Base-by-base conservation (phyloP, 2,329 filamentous ascomycete genomes). In the Ceratocystis harringtonii region DNA sequence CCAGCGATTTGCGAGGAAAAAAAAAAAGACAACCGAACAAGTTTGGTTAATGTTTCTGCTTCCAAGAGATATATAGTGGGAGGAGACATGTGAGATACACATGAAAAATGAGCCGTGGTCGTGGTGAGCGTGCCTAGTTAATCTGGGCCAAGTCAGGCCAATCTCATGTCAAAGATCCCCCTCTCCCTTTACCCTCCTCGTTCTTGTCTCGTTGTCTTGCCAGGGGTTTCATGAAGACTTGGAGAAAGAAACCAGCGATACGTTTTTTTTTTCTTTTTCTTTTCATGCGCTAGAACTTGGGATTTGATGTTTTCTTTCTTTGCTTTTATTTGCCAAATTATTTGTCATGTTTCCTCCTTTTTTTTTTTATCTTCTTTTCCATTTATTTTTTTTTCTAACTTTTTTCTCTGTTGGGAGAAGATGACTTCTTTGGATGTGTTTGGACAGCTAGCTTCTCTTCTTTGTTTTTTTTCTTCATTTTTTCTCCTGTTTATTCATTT, bases 161-260 rank as follows among this genome's bases (percentile, higher is more conserved):
- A 12, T 41, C 10, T 41, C 36, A 41, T 12, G 36, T 41, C 36
- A 12, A 41, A 3, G 36, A 10, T 2, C 8, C 2, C 32, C 36
- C 36, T 36, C 36, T 36, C 8, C 36, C 36, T 12, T 41, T 12
- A 41, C 36, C 36, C 32, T 36, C 32, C 7, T 12, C 10, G 10
- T 41, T 41, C 36, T 41, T 41, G 36, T 41, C 10, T 12, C 8
- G 36, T 41, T 41, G 10, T 41, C 8, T 41, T 41, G 36, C 8
- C 3, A 12, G 36, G 36, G 36, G 3, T 41, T 41, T 41, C 3
- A 10, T 41, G 36, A 41, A 19, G 43, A 30, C 17, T 19, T 32
- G 57, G 57, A 41, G 30, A 41, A 28, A 61, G 60, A 22, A 28
- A 64, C 70, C 65, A 61, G 71, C 70, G 70, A 71, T 48, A 19